Conservation (phyloP, 148 eudicot species). For the Spergularia marina region DNA sequence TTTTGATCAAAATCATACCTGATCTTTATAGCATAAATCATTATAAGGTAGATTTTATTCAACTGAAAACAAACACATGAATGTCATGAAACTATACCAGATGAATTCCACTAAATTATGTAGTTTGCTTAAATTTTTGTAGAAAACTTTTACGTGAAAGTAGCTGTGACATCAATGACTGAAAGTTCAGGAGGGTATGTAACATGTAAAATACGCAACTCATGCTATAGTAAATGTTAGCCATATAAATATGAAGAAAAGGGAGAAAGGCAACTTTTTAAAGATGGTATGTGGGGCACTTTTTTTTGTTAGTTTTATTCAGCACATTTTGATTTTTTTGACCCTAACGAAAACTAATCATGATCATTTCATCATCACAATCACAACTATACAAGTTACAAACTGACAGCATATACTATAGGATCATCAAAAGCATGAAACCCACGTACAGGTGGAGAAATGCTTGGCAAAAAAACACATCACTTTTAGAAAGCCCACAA, state of each 20-base stretch:
- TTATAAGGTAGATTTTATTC: background rate
- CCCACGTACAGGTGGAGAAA: too few species aligned
- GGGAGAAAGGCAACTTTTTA: background rate
- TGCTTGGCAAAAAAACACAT: too few species aligned
- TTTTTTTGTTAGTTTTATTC: background rate
- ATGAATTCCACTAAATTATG: background rate
- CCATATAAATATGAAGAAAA: background rate
- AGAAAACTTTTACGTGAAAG: background rate
- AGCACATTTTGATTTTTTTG: background rate
- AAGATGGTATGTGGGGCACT: background rate
- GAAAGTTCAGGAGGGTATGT: background rate
- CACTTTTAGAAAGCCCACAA: too few species aligned
- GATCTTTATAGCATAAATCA: background rate
- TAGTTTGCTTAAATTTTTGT: background rate
- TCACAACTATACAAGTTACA: too few species aligned
- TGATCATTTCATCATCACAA: background rate
- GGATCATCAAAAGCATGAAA: too few species aligned
- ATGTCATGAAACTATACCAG: background rate
- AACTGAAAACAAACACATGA: background rate
- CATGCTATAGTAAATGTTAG: background rate
- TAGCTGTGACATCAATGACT: conserved; percentile 1
- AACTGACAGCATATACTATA: too few species aligned
- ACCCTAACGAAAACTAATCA: background rate
- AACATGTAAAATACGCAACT: background rate
- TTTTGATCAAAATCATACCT: background rate